Base-by-base conservation (phyloP, 257 asterid species). In the Ilex aquifolium region DNA sequence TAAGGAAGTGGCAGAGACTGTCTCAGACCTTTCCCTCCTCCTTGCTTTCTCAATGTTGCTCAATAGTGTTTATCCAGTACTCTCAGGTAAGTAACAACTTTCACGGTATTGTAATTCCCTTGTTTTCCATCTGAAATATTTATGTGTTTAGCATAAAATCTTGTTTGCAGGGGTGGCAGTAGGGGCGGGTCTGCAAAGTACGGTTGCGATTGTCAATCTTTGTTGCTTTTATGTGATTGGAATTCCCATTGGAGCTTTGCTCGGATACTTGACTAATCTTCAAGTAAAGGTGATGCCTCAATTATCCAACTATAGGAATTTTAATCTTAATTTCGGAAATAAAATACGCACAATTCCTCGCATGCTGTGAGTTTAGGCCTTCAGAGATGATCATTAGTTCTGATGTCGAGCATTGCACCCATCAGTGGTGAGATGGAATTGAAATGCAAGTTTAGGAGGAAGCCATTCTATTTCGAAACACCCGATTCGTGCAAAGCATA, bases 161-260 rank as follows among this genome's bases (percentile, higher is more conserved):
- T 44, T 16, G 61, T 59, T 15, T 27, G 51, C 84, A 90, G 97
- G 97, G 9, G 92, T 90, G 79, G 89, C 97, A 3, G 83, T 90
- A 0, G 97, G 95, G 69, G 94, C 95, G 7, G 97, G 95, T 42
- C 46, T 85, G 60, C 97, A 90, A 67, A 80, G 76, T 62, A 73
- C 69, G 16, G 95, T 87, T 10, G 95, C 97, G 13, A 13, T 81
- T 14, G 79, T 90, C 79, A 87, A 85, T 81, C 77, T 87, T 2
- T 73, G 76, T 61, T 90, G 91, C 88, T 88, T 56, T 39, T 88
- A 85, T 65, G 10, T 80, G 61, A 74, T 88, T 62, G 96, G 95
- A 63, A 65, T 85, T 51, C 96, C 95, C 1, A 13, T 79, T 56
- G 96, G 95, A 16, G 81, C 78, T 69, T 15, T 85, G 0, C 96